These are phyloP conservation scores for Yarrowia sp. DNA, from an alignment of 805 yeast species.

Conservation along the genomic window DNA sequence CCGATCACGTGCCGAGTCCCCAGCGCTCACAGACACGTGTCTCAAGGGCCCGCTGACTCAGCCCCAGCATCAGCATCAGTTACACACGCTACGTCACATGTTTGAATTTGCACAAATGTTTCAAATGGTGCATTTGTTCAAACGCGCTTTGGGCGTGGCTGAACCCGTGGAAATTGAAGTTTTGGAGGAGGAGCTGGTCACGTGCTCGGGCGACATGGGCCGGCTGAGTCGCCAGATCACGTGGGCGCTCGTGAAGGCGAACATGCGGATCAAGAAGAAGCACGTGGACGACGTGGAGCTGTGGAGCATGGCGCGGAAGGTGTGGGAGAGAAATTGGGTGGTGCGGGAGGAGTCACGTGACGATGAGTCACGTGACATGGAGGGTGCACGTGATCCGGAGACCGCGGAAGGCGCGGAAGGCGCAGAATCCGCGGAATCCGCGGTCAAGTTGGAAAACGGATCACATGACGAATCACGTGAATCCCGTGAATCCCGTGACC, in stretches of 20 bases:
- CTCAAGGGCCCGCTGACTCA: constrained; percentile 12
- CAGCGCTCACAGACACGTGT: not conserved
- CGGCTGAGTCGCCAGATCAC: constrained; percentile 25
- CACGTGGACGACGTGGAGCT: constrained; percentile 14
- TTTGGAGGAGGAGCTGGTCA: constrained; percentile 35
- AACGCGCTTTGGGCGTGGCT: constrained; percentile 9
- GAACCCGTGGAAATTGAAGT: constrained; percentile 32
- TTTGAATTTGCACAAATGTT: constrained; percentile 18
- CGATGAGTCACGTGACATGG: not conserved
- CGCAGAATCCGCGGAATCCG: too few relatives aligned
- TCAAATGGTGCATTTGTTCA: constrained; percentile 19
- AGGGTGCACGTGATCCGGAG: not conserved
- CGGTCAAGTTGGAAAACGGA: not conserved
- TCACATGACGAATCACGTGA: not conserved
- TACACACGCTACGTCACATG: not conserved
- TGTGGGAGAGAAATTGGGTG: constrained; percentile 16
- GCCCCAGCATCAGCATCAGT: constrained; percentile 3
- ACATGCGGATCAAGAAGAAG: constrained; percentile 6
- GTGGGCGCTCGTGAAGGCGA: constrained; percentile 1
- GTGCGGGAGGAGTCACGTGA: not conserved
- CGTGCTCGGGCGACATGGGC: not conserved
- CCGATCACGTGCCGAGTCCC: not conserved
- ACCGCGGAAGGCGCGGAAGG: too few relatives aligned
- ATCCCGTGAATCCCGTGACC: not conserved
- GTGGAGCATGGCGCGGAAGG: constrained; percentile 13